phyloP scores from a whole-genome alignment of 768 basidiomycete genomes.

The Mycena polygramma region DNA sequence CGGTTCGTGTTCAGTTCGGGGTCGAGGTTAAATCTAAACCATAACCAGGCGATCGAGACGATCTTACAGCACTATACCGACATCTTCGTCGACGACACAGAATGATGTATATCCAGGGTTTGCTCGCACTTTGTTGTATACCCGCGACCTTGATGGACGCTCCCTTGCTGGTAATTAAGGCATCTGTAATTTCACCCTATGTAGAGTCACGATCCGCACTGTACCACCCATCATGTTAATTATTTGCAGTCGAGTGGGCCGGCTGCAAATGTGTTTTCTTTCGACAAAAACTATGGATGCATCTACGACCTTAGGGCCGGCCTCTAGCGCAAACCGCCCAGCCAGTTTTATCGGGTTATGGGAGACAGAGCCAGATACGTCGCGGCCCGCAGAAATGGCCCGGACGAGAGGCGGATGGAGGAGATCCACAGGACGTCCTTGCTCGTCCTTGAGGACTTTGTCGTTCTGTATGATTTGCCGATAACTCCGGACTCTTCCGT shows the following conservation, averaged over 20 bases:
- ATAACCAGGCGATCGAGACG: constrained; percentile 88
- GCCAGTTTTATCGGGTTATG: no score
- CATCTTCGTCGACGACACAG: constrained; percentile 94
- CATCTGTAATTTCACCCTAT: constrained; percentile 26
- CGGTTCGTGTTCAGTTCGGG: constrained; percentile 53
- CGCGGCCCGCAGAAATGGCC: no score
- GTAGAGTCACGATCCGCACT: constrained; percentile 27
- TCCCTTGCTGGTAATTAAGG: constrained; percentile 15
- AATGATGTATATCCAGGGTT: constrained; percentile 44
- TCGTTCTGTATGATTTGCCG: no score
- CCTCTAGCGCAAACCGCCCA: no score
- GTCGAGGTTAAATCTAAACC: background rate
- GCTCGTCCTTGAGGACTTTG: no score
- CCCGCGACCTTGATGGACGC: constrained; percentile 34
- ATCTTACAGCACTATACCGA: constrained; percentile 95
- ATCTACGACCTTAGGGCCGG: no score
- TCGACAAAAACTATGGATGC: no score
- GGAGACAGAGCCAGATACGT: no score
- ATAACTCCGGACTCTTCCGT: no score
- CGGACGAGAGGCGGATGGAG: no score
- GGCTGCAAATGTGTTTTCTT: no score
- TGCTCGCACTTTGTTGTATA: constrained; percentile 24
- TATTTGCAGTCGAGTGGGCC: background rate
- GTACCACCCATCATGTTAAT: constrained; percentile 19
- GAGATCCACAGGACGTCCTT: no score